A percentile compares a stretch with the other conserved stretches of the same genome.
Evolutionary conservation across 192 early-diverging fungal genomes (phyloP).

Genomic region (Paraglomus brasilianum): DNA sequence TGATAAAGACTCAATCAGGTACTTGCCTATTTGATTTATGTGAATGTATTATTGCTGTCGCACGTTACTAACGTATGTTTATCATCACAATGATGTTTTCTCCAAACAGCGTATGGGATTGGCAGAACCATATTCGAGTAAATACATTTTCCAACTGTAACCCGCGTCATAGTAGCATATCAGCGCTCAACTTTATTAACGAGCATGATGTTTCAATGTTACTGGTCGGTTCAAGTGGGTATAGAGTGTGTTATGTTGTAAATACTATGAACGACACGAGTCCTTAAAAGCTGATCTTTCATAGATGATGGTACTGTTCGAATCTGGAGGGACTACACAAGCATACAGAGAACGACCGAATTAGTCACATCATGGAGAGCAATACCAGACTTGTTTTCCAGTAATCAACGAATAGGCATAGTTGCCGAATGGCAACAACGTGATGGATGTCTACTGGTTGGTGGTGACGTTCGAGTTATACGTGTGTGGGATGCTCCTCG

Average conservation of each 20-base stretch:
- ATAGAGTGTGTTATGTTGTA: not conserved
- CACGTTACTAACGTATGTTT: not conserved
- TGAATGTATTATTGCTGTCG: not conserved
- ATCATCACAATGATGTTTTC: not conserved
- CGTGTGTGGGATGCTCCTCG: constrained; percentile 80
- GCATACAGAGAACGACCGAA: constrained; percentile 53
- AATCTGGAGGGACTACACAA: constrained; percentile 68
- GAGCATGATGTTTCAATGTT: constrained; percentile 85
- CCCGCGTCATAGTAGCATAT: constrained; percentile 65
- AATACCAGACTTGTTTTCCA: constrained; percentile 65
- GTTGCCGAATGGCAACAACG: constrained; percentile 81
- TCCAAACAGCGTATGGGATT: constrained; percentile 67
- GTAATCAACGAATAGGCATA: constrained; percentile 55
- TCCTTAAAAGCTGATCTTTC: not conserved
- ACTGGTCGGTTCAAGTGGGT: constrained; percentile 74
- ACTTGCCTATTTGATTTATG: constrained; percentile 12
- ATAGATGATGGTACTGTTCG: constrained; percentile 77
- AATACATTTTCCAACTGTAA: constrained; percentile 71
- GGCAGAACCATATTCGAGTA: constrained; percentile 58
- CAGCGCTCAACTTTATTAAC: constrained; percentile 84
- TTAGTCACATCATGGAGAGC: constrained; percentile 76
- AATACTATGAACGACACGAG: too few species aligned
- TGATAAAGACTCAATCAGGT: constrained; percentile 67
- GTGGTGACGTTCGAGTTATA: constrained; percentile 65
- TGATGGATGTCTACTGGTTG: constrained; percentile 61